A percentile compares a stretch with the other conserved stretches of the same genome.
Evolutionary conservation across 2,329 filamentous ascomycete genomes (phyloP).

Genomic region (Helotiales sp.): DNA sequence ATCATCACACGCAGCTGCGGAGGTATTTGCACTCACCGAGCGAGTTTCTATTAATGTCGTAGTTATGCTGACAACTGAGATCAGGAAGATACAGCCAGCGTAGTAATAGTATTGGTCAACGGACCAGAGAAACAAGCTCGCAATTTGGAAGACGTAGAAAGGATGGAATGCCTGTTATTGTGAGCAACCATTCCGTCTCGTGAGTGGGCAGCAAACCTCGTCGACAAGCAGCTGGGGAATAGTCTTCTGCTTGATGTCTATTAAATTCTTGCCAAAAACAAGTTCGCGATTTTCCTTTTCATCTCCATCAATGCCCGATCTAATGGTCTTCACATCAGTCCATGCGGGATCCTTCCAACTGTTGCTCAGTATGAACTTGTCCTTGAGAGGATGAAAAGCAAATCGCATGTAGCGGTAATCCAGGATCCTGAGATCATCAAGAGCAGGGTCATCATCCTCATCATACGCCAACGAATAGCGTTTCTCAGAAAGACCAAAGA

Average conservation of each 20-base stretch:
- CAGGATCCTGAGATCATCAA: slow-evolving; percentile 73
- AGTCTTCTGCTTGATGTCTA: slow-evolving; percentile 91
- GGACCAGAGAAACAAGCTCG: slow-evolving; percentile 92
- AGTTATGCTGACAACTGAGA: slow-evolving; percentile 88
- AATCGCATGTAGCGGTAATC: slow-evolving; percentile 95
- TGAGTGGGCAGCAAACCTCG: slow-evolving; percentile 56
- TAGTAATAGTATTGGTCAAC: slow-evolving; percentile 98
- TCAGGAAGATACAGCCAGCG: slow-evolving; percentile 89
- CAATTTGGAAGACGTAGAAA: slow-evolving; percentile 97
- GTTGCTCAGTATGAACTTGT: slow-evolving; percentile 82
- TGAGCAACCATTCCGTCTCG: slow-evolving; percentile 11
- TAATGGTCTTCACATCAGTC: slow-evolving; percentile 74
- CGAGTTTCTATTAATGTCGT: slow-evolving; percentile 89
- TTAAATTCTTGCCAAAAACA: slow-evolving; percentile 87
- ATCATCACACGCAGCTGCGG: neutral
- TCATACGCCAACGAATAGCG: slow-evolving; percentile 55
- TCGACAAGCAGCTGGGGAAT: slow-evolving; percentile 81
- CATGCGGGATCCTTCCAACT: slow-evolving; percentile 95
- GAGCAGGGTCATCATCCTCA: slow-evolving; percentile 76
- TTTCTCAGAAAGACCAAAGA: slow-evolving; percentile 70
- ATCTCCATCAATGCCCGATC: slow-evolving; percentile 81
- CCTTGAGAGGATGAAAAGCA: slow-evolving; percentile 83
- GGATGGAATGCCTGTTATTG: slow-evolving; percentile 78
- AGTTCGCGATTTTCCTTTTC: slow-evolving; percentile 80
- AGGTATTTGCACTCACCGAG: slow-evolving; percentile 54